Base-by-base conservation (phyloP, 805 yeast species). In the Spathaspora sp. region DNA sequence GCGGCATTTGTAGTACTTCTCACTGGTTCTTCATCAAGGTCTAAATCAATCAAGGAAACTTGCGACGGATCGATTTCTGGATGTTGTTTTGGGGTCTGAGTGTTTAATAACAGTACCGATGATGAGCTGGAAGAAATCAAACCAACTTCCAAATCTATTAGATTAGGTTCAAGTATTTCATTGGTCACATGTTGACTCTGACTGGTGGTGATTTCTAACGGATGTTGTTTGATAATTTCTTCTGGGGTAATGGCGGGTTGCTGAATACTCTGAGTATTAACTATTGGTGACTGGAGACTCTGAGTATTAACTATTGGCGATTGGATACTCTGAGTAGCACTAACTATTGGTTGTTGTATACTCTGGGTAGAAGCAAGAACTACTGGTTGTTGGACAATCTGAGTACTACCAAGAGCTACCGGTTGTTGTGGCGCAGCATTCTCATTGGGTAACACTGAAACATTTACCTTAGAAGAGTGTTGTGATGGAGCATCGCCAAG, bases 81-180 rank as follows among this genome's bases (percentile, higher is more conserved):
- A 29, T 16, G 46, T n/a, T 12, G 54, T 46, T 9, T 54, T 51
- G 26, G 40, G 14, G 17, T n/a, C 14, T 35, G 17, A 10, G 16
- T 35, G 18, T 35, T 35, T 29, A 35, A 17, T 9, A 44, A 18
- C 48, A 38, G 47, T 9, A 42, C 45, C 6, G 51, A 42, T 16
- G 62, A 43, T 3, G 63, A 56, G 26, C 61, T 57, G 5, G 65
- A 58, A 5, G 68, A 63, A 18, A 66, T 67, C 16, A 68, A 58
- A 3, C 71, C 73, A 1, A 66, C 65, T 44, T 71, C 75, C 20
- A 71, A 58, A 49, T 70, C 75, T 49, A 71, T 70, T 46, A 71
- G 60, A 49, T 65, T 67, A 12, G 68, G 64, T 42, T 60, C 68
- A 10, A 46, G 12, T 46, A 46, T 10, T 46, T 46, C 43, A 14